Evolutionary conservation across 495 filamentous ascomycete genomes (phyloP), one percentile per base, ranked within the genome.

Genomic region (Podospora appendiculata): DNA sequence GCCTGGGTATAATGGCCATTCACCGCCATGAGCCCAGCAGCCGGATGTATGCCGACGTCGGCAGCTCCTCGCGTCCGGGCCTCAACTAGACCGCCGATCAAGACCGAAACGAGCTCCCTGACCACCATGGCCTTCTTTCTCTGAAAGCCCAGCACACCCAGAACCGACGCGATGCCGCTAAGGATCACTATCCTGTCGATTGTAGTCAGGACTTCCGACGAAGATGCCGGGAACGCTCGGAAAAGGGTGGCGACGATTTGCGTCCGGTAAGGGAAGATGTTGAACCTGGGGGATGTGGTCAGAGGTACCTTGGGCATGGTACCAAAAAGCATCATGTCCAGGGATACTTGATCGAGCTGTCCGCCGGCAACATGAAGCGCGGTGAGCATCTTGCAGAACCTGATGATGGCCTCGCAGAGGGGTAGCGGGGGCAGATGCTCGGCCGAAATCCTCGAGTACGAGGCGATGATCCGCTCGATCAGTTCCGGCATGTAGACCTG

Each of bases 1-100:
- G 59, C 58, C 19, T 68, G 68, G 9, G 70, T 73, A 41, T 72
- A 72, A 3, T 68, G 62, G 17, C 70, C 60, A 45, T 74, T 76
- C 18, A 90, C 68, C 54, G 83, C 83, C 11, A 83, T 80, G 40
- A 94, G 68, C 1, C 87, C 89, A 18, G 93, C 90, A 25, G 90
- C 90, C 43, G 94, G 94, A 67, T 97, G 93, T 42, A 98, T 86
- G 5, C 94, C 93, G 51, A 92, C 85, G 58, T 96, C 93, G 16
- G 94, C 93, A 48, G 93, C 94, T 34, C 90, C 90, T 50, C 89
- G 78, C 50, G 94, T 96, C 39, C 93, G 78, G 13, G 94, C 94
- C 65, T 95, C 88, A n/a, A 95, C 85, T 32, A 98, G 72, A 1
- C 85, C 88, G 50, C 86, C 86, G 48, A 93, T 86, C 51, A 96